Percentiles rank a stretch among this genome's conserved stretches.
These are phyloP conservation scores for Fomes fomentarius DNA, from an alignment of 1,284 basidiomycete species.

Conservation along the genomic window DNA sequence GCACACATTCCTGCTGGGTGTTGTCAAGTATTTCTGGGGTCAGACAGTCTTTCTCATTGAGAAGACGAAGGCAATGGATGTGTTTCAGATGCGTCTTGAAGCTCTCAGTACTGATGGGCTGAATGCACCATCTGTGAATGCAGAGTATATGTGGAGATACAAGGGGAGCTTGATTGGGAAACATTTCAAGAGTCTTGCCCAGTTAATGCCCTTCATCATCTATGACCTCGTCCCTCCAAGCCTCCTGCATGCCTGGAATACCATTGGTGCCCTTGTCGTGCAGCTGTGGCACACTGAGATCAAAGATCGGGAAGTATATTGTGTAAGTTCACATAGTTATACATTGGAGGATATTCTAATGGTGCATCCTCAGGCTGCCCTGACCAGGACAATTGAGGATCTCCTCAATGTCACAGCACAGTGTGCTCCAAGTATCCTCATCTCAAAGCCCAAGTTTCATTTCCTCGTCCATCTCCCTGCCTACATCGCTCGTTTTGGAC, in stretches of 20 bases:
- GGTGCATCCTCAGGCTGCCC: constrained; percentile 2
- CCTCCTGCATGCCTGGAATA: constrained; percentile 28
- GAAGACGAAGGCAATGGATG: constrained; percentile 20
- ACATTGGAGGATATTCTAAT: not conserved
- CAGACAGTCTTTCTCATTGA: constrained; percentile 29
- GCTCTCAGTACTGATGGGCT: constrained; percentile 16
- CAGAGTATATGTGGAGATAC: constrained; percentile 31
- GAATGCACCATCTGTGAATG: constrained; percentile 15
- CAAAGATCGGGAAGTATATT: constrained; percentile 24
- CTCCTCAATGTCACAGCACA: constrained; percentile 13
- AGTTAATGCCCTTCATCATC: constrained; percentile 32
- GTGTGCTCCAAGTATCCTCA: constrained; percentile 14
- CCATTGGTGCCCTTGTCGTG: constrained; percentile 28
- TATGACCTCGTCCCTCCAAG: constrained; percentile 27
- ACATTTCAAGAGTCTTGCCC: constrained; percentile 35
- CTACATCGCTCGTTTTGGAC: constrained; percentile 19
- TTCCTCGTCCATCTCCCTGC: constrained; percentile 20
- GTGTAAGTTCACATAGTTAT: constrained; percentile 17
- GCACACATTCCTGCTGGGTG: constrained; percentile 36
- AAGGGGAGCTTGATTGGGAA: constrained; percentile 32
- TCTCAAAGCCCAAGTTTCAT: constrained; percentile 22
- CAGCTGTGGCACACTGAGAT: constrained; percentile 34
- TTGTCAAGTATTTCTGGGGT: constrained; percentile 39
- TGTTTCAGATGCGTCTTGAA: constrained; percentile 24
- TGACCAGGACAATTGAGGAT: constrained; percentile 20